These are phyloP conservation scores for Argentina anserina DNA, from an alignment of 306 rosid genomes.

Conservation along the genomic window DNA sequence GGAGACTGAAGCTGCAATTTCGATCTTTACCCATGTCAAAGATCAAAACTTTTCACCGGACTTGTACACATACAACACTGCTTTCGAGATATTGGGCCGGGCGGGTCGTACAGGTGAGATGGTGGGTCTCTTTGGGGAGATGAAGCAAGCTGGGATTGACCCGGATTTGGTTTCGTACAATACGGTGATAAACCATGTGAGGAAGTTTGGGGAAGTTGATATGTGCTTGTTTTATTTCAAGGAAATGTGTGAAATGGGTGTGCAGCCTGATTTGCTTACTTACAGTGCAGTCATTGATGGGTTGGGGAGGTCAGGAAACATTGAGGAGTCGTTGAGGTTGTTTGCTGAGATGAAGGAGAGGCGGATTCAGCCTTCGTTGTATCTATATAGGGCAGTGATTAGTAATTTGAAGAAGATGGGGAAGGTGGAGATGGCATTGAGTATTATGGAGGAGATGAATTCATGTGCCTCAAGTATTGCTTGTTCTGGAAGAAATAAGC, in stretches of 20 bases:
- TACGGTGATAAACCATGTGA: constrained; percentile 58
- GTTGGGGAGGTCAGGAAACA: constrained; percentile 64
- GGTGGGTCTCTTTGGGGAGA: constrained; percentile 44
- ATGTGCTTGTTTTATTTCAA: constrained; percentile 47
- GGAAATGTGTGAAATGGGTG: constrained; percentile 63
- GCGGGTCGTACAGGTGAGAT: constrained; percentile 51
- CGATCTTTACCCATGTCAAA: constrained; percentile 53
- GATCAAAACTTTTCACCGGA: constrained; percentile 37
- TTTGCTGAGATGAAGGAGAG: constrained; percentile 65
- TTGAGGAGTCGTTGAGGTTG: constrained; percentile 54
- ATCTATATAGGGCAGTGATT: constrained; percentile 52
- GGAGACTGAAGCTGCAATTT: constrained; percentile 62
- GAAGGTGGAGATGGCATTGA: constrained; percentile 57
- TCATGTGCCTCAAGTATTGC: constrained; percentile 27
- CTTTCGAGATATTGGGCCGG: constrained; percentile 68
- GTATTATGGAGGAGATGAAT: constrained; percentile 58
- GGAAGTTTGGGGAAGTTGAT: constrained; percentile 66
- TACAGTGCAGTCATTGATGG: constrained; percentile 64
- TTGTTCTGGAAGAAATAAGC: too few relatives aligned
- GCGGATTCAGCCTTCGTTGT: constrained; percentile 51
- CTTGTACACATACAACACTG: constrained; percentile 60
- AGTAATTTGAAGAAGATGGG: constrained; percentile 50
- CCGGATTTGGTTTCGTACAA: constrained; percentile 69
- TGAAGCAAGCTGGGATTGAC: constrained; percentile 52
- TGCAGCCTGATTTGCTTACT: constrained; percentile 67